A percentile compares a stretch with the other conserved stretches of the same genome.
Evolutionary conservation across 2,329 filamentous ascomycete species (phyloP).

Genomic region (Phaeophleospora eucalypticola): DNA sequence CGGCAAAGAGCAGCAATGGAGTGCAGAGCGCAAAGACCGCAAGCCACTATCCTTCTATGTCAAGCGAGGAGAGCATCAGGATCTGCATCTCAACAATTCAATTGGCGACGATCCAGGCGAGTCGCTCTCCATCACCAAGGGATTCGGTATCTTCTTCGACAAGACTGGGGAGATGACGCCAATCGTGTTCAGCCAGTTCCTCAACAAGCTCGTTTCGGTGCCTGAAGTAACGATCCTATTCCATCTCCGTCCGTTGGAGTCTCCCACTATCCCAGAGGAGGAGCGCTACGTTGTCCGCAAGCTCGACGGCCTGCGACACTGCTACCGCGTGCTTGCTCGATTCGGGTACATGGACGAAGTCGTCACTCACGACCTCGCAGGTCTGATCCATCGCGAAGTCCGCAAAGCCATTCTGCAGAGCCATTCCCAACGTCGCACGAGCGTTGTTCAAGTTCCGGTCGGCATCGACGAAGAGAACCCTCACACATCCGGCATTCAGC

Average conservation of each 20-base stretch:
- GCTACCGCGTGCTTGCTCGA: slow-evolving; percentile 65
- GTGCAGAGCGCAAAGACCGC: slow-evolving; percentile 61
- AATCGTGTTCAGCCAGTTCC: slow-evolving; percentile 67
- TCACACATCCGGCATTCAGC: background rate
- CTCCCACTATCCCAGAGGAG: slow-evolving; percentile 50
- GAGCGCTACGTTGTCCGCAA: slow-evolving; percentile 48
- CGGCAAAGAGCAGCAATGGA: slow-evolving; percentile 75
- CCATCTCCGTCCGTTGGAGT: slow-evolving; percentile 62
- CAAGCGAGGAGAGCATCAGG: slow-evolving; percentile 31
- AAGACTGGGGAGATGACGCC: slow-evolving; percentile 65
- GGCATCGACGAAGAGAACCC: background rate
- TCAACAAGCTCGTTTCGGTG: slow-evolving; percentile 63
- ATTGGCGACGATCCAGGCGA: slow-evolving; percentile 28
- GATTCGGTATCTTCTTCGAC: slow-evolving; percentile 74
- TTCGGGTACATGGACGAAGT: slow-evolving; percentile 72
- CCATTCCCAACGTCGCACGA: background rate
- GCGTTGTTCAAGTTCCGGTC: background rate
- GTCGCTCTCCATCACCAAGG: slow-evolving; percentile 39
- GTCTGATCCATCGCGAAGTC: slow-evolving; percentile 58
- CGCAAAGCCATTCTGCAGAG: slow-evolving; percentile 24
- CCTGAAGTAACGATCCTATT: slow-evolving; percentile 71
- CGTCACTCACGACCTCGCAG: slow-evolving; percentile 60
- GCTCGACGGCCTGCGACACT: slow-evolving; percentile 51
- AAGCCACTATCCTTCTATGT: slow-evolving; percentile 49
- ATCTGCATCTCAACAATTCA: slow-evolving; percentile 13